Conservation (phyloP, 2,329 filamentous ascomycete genomes). For the Clarireedia monteithiana region DNA sequence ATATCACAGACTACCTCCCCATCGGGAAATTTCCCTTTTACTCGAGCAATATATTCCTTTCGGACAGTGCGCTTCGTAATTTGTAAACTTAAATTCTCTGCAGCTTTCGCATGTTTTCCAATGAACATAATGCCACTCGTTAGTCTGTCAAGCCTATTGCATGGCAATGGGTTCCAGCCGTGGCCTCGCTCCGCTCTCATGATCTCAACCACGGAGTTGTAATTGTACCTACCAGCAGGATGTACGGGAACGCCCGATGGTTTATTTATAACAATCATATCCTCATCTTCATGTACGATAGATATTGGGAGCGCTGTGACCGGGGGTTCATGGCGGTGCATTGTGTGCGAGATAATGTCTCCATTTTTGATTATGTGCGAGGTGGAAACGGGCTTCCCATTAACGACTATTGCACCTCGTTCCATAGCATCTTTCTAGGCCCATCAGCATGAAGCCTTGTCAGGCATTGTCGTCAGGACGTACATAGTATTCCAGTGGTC, state of each 20-base stretch:
- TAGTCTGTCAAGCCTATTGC: slow-evolving; percentile 87
- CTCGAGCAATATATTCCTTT: slow-evolving; percentile 91
- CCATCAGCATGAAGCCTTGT: slow-evolving; percentile 19
- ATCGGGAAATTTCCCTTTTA: slow-evolving; percentile 85
- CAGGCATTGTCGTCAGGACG: slow-evolving; percentile 21
- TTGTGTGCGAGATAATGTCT: slow-evolving; percentile 83
- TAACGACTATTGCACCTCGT: slow-evolving; percentile 69
- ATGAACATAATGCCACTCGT: slow-evolving; percentile 99
- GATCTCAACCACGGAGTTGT: slow-evolving; percentile 91
- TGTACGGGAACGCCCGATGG: slow-evolving; percentile 93
- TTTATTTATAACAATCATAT: slow-evolving; percentile 95
- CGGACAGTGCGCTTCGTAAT: slow-evolving; percentile 75
- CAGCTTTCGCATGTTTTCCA: slow-evolving; percentile 74
- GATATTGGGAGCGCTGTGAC: slow-evolving; percentile 73
- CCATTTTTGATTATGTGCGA: slow-evolving; percentile 76
- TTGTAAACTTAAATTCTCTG: slow-evolving; percentile 67
- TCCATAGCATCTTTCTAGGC: slow-evolving; percentile 65
- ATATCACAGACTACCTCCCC: slow-evolving; percentile 88
- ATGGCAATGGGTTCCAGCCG: slow-evolving; percentile 55
- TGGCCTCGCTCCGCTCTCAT: slow-evolving; percentile 66
- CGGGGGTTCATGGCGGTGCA: slow-evolving; percentile 93
- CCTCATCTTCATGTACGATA: slow-evolving; percentile 83
- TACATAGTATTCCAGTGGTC: slow-evolving; percentile 80
- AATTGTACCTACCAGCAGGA: slow-evolving; percentile 89
- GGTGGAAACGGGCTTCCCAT: slow-evolving; percentile 61